Base-by-base conservation (phyloP, 768 basidiomycete species). In the Tricholoma terreum region DNA sequence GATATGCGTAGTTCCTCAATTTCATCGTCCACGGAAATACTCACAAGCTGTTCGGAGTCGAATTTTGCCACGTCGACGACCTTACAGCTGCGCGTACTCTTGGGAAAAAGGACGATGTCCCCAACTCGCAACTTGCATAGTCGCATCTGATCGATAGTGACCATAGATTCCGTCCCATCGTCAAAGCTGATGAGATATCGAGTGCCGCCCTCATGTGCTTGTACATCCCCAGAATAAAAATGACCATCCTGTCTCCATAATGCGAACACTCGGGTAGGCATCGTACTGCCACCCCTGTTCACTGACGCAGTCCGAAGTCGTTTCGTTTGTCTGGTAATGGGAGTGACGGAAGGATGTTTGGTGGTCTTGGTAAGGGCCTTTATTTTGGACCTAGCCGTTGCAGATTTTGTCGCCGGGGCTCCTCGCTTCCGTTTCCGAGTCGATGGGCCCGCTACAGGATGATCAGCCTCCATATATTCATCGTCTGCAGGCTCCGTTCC, bases 201-300 rank as follows among this genome's bases (percentile, higher is more conserved):
- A 31, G 63, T 65, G 24, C 65, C 66, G 22, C 46, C 63, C 21
- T 61, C 55, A 51, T 67, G 60, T 15, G 75, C 73, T 53, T 83
- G 65, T 24, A 89, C 77, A 34, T 70, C 75, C 14, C 89, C 91
- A 15, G 83, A 69, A 65, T 84, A 88, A 70, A 78, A 92, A 61
- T 78, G 77, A 3, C 77, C 79, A 50, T 84, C 83, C 45, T 72
- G 69, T 59, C 75, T 81, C 88, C 87, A 90, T 10, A 86, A 65
- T 8, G 86, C 89, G 62, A 88, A 84, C n/a, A 91, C 85, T 5
- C 82, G 81, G 11, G 85, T 86, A 19, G 80, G 73, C 6, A 64
- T 58, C 24, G 51, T 30, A 31, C 58, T 52, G 12, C 42, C 49
- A 19, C 52, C 50, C 36, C 61, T 61, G 54, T 65, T 67, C 9